Conservation (phyloP, 495 filamentous ascomycete genomes). For the Filosporella fistucella region DNA sequence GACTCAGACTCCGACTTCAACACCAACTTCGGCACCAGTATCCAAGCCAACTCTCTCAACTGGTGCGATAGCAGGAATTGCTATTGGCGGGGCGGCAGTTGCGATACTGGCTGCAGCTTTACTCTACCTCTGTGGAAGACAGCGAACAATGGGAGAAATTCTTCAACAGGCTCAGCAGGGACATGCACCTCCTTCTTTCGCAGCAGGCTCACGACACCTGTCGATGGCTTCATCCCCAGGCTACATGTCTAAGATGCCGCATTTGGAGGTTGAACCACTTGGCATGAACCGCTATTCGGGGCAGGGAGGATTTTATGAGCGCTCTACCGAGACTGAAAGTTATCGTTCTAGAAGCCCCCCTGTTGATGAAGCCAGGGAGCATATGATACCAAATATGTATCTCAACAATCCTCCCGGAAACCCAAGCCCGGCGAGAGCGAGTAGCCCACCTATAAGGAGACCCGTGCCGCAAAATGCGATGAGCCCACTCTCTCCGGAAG, state of each 20-base stretch:
- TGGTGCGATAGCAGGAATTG: slow-evolving; percentile 21
- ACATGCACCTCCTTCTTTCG: background rate
- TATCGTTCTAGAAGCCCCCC: slow-evolving; percentile 7
- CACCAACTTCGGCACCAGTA: background rate
- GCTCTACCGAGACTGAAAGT: slow-evolving; percentile 1
- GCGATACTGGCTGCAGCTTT: slow-evolving; percentile 1
- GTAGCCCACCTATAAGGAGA: background rate
- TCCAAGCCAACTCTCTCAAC: background rate
- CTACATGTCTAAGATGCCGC: background rate
- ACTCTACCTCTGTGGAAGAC: slow-evolving; percentile 19
- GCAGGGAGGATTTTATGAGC: background rate
- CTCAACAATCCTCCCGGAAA: background rate
- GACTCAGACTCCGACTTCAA: background rate
- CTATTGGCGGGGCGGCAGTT: slow-evolving; percentile 14
- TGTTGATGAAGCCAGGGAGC: background rate
- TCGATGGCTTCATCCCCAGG: background rate
- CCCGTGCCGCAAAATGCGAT: background rate
- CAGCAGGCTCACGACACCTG: background rate
- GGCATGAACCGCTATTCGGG: background rate
- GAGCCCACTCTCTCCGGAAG: background rate
- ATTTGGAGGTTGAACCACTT: background rate
- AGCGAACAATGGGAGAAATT: slow-evolving; percentile 14
- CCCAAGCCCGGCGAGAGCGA: background rate
- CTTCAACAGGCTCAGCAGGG: background rate
- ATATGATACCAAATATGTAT: slow-evolving; percentile 1